Conservation (phyloP, 2,329 filamentous ascomycete species). For the Septoria linicola region DNA sequence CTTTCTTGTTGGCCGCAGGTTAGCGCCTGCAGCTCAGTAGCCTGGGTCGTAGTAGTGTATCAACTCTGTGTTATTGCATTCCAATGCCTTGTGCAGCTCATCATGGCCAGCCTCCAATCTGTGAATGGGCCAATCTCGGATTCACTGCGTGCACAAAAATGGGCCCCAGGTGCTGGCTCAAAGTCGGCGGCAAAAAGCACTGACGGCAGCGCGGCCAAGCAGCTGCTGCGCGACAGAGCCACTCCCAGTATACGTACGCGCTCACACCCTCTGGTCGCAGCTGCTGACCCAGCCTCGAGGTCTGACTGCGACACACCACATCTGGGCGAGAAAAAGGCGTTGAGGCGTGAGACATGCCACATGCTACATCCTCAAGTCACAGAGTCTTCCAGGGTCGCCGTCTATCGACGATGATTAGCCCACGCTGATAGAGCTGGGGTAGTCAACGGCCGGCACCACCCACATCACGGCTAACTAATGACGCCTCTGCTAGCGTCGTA, state of each 20-base stretch:
- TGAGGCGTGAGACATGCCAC: slow-evolving; percentile 24
- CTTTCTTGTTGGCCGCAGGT: slow-evolving; percentile 4
- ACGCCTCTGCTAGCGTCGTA: slow-evolving; percentile 28
- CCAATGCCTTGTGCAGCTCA: slow-evolving; percentile 1
- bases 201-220: slow-evolving; percentile 9
- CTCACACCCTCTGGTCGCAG: slow-evolving; percentile 5
- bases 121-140: slow-evolving; percentile 25
- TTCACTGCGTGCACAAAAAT: slow-evolving; percentile 9
- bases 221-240: slow-evolving; percentile 1
- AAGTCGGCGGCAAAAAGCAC: slow-evolving; percentile 22
- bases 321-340: slow-evolving; percentile 15
- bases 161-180: slow-evolving; percentile 16
- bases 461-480: slow-evolving; percentile 25
- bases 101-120: neutral
- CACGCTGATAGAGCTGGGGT: slow-evolving; percentile 23
- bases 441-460: slow-evolving; percentile 19
- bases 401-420: slow-evolving; percentile 29
- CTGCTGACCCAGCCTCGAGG: slow-evolving; percentile 1
- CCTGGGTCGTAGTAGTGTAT: neutral
- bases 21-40: slow-evolving; percentile 11
- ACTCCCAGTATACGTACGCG: neutral
- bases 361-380: slow-evolving; percentile 14
- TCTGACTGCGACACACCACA: neutral
- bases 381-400: slow-evolving; percentile 1
- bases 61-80: neutral